Percentiles rank a stretch among this genome's conserved stretches.
Evolutionary conservation across 805 yeast genomes (phyloP).

Genomic region (Wickerhamomyces ciferrii): DNA sequence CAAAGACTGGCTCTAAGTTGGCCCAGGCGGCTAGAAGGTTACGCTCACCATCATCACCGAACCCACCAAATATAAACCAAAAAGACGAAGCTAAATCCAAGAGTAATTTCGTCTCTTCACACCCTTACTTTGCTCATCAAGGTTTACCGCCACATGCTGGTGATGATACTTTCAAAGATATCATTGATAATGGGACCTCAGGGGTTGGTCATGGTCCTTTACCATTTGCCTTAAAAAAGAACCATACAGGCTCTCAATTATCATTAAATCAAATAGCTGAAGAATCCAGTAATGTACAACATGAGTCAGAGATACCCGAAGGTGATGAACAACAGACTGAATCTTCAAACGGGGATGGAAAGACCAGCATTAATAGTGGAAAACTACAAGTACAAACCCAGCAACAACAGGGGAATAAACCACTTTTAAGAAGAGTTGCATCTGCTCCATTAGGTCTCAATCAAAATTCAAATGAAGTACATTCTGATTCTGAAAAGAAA

Average conservation of each 20-base stretch:
- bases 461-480: slow-evolving; percentile 24
- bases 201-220: slow-evolving; percentile 22
- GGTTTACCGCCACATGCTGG: slow-evolving; percentile 51
- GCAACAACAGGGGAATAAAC: slow-evolving; percentile 7
- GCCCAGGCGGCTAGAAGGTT: slow-evolving; percentile 22
- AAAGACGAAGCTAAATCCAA: neutral
- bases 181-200: slow-evolving; percentile 3
- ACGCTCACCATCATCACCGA: slow-evolving; percentile 29
- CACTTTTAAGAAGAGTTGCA: slow-evolving; percentile 65
- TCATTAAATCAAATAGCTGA: slow-evolving; percentile 30
- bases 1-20: slow-evolving; percentile 1
- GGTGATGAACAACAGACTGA: neutral
- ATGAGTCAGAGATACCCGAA: neutral
- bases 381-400: neutral
- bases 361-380: neutral
- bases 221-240: slow-evolving; percentile 24
- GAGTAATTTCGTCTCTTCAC: slow-evolving; percentile 22
- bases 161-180: slow-evolving; percentile 9
- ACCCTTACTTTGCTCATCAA: slow-evolving; percentile 52
- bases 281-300: slow-evolving; percentile 18
- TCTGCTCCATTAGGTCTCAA: slow-evolving; percentile 73
- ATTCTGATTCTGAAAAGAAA: slow-evolving; percentile 5
- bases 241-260: slow-evolving; percentile 13
- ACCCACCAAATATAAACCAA: slow-evolving; percentile 11
- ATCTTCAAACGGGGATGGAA: neutral